Base-by-base conservation (phyloP, 805 yeast genomes). In the Wickerhamomyces strasburgensis region DNA sequence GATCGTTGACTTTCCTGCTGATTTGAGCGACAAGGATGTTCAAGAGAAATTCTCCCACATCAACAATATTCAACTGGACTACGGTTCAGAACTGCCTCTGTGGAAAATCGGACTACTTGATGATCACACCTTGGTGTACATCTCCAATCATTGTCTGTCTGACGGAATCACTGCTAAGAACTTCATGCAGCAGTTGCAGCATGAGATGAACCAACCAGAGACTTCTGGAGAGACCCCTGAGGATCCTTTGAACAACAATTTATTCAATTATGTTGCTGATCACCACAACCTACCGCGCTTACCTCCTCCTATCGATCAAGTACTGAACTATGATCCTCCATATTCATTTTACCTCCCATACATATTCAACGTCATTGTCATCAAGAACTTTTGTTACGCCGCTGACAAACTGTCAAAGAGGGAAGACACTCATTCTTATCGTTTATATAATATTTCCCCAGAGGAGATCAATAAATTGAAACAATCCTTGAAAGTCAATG, bases 71-170 rank as follows among this genome's bases (percentile, higher is more conserved):
- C 34, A 26, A 3, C 33, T 46, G 42, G 28, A 43, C 18, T 49
- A 48, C 27, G 49, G 33, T 2, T 21, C 38, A 17, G 54, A 43
- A 14, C 28, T 38, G 3, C 31, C 46, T 1, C 18, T 44, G 9
- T 51, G 54, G 51, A 49, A 37, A 31, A 16, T 51, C 9, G 46
- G 38, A 1, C 23, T 41, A 14, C 25, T 51, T 14, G 44, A 49
- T 21, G 43, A 40, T 13, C 3, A 32, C 10, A 51, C 56, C 1
- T 6, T 51, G 14, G 44, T 31, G 1, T 42, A 35, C 29, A 19
- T 51, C n/a, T 38, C 49, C 9, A 49, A 48, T 30, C 56, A 51
- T 30, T 42, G 42, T 30, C 29, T 49, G 9, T 37, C 52, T 8
- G 56, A 51, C 33, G 56, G 52, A 9, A 34, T 40, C 2, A 31